Base-by-base conservation (phyloP, 2,329 filamentous ascomycete species). In the Fusarium acutatum region DNA sequence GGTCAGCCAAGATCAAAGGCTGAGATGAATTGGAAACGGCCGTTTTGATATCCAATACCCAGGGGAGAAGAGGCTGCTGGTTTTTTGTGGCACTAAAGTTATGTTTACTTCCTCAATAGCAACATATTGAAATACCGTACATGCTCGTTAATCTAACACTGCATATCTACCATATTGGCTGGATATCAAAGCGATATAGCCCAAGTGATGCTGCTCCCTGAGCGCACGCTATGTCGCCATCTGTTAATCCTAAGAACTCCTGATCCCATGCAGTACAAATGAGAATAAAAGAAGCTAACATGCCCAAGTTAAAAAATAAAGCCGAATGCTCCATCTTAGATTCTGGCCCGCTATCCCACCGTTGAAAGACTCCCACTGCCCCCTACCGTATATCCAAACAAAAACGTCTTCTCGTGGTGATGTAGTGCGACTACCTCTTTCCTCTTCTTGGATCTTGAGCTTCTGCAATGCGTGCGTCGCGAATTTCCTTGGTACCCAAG, bases 401-500 rank as follows among this genome's bases (percentile, higher is more conserved):
- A 59, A 30, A n/a, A 24, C 10, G 44, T 46, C 49, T 61, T 30
- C 24, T 43, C 15, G 12, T 49, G 12, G 40, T 41, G n/a, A 28
- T 43, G 57, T 24, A 35, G 28, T 34, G n/a, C 34, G 24, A 28
- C 79, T 73, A 88, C 59, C 82, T 78, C 82, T 90, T 90, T 69
- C 91, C 89, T 74, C 92, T 88, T 79, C 95, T 89, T 49, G 95
- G 95, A 86, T 97, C 93, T 72, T 90, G 85, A 10, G 96, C 95
- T 81, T 98, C 95, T 56, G 90, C 87, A 79, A 89, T 91, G 81
- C 95, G 90, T 83, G 92, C 95, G 75, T 97, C 94, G 69, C 96
- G 89, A 80, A 95, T 90, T 86, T 98, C 96, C 84, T 95, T 97
- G 9, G 96, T 98, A 6, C 95, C 94, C 81, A 98, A 81, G 79